These are phyloP conservation scores for Cyberlindnera xylosilytica DNA, from an alignment of 805 yeast genomes.

Conservation along the genomic window DNA sequence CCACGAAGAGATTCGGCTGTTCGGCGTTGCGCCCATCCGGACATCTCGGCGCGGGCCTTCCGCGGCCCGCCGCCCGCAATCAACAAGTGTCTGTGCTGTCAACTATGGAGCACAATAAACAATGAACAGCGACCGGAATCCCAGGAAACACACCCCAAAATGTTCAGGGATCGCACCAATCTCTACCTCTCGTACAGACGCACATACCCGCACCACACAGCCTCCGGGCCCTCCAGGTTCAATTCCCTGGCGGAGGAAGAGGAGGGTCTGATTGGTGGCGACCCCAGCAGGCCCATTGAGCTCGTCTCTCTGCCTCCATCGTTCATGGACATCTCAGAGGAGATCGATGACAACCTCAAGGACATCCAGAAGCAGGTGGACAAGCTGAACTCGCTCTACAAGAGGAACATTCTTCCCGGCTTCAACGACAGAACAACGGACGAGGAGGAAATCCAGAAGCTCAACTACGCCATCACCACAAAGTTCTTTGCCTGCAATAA, in stretches of 20 bases:
- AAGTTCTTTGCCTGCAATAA: constrained; percentile 77
- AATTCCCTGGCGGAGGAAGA: constrained; percentile 30
- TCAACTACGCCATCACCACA: constrained; percentile 72
- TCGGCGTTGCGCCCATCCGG: too few relatives aligned
- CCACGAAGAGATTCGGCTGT: too few relatives aligned
- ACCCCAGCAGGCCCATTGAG: constrained; percentile 42
- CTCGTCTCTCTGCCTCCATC: constrained; percentile 71
- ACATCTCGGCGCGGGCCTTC: too few relatives aligned
- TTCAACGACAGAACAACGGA: constrained; percentile 76
- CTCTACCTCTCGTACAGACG: constrained; percentile 83
- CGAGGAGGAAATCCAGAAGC: constrained; percentile 73
- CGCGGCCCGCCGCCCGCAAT: too few relatives aligned
- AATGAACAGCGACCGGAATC: too few relatives aligned
- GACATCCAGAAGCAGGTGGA: constrained; percentile 53
- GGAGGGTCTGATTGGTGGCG: constrained; percentile 27
- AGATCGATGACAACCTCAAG: constrained; percentile 60
- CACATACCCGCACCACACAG: constrained; percentile 68
- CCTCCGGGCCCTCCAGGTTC: constrained; percentile 24
- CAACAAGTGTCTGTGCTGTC: too few relatives aligned
- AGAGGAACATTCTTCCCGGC: constrained; percentile 82
- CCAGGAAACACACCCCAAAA: too few relatives aligned
- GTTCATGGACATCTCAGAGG: constrained; percentile 68
- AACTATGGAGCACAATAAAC: too few relatives aligned
- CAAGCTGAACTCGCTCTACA: constrained; percentile 66
- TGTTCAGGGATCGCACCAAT: constrained; percentile 96